Evolutionary conservation across 805 yeast species (phyloP), one percentile per base, ranked within the genome.

Genomic region (Myxozyma lipomycoides): DNA sequence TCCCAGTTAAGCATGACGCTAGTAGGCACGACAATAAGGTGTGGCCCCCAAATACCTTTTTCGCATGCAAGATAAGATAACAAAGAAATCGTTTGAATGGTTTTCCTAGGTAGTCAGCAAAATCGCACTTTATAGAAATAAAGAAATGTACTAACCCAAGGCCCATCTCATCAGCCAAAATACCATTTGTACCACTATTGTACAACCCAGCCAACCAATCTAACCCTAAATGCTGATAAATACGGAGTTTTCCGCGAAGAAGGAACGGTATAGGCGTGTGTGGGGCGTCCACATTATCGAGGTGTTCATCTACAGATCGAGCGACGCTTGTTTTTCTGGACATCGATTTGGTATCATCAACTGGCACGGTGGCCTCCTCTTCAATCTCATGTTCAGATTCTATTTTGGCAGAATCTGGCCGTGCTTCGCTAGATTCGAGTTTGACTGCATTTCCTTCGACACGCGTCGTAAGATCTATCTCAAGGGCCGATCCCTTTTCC

Each of bases 141-240:
- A 22, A 19, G 7, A 30, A 7, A 9, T 28, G 12, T 9, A 43
- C 55, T 12, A 28, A 54, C 58, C 76, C 98, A 38, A 93, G 75
- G 48, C 99, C 99, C 99, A 93, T 93, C 66, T 93, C 99, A 68
- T 93, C 99, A 1, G 99, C 99, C 42, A 93, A 75, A 45, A 93
- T 93, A 57, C 99, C 98, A 67, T 93, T 93, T 3, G 98, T 93
- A 49, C 86, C 81, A 63, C 87, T 87, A 65, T 87, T 87, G 70
- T 90, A 91, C 51, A 93, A 71, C 41, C 96, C 88, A 1, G 96
- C 98, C 43, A 93, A 71, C 99, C 99, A 93, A 60, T 93, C 95
- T 35, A 93, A 74, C 53, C 99, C 99, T 67, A 88, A 95, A 50
- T 89, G 91, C 66, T 93, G 99, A 62, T 93, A 93, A 6, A 81